Base-by-base conservation (phyloP, 345 rosid genomes). In the Acer yangbiense region DNA sequence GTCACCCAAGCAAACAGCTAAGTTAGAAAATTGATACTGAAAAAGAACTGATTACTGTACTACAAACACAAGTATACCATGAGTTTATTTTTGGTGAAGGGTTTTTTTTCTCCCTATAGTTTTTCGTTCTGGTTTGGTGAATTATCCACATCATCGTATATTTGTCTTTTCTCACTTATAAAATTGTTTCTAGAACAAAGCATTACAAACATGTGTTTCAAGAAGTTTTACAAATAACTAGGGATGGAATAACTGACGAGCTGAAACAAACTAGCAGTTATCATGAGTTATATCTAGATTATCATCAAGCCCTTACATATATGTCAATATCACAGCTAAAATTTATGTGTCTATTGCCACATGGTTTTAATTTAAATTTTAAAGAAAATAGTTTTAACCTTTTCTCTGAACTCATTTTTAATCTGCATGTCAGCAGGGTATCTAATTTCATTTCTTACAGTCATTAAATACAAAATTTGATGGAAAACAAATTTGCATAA, bases 321-420 rank as follows among this genome's bases (percentile, higher is more conserved):
- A 3, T 69, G 10, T 1, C 12, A 69, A 69, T 3, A 14, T 10
- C 55, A 44, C 32, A 69, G 72, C 39, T 44, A 69, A 69, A 69
- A 46, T 69, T 23, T 69, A 23, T 17, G 16, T 68, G 18, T 69
- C n/a, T 18, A 23, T 44, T 21, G 58, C 72, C 58, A 21, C 32
- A 69, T 69, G 4, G n/a, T 69, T 23, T 69, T 69, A 52, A 50
- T 71, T 71, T 23, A 20, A 71, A 69, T 71, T 70, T 23, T 12
- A 71, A 54, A 21, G 62, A 71, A 54, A 54, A 69, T 13, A 46
- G 25, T 32, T 25, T 35, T 9, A 29, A 71, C 43, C 9, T 18
- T 18, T 66, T 60, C 69, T 48, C 17, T 46, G 5, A 48, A 48
- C 58, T 58, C 69, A 73, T 35, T 74, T 43, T 66, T 29, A 61